Evolutionary conservation across 2,329 filamentous ascomycete genomes (phyloP), one percentile per base, ranked within the genome.

Genomic region (Cladosporium colombiae): DNA sequence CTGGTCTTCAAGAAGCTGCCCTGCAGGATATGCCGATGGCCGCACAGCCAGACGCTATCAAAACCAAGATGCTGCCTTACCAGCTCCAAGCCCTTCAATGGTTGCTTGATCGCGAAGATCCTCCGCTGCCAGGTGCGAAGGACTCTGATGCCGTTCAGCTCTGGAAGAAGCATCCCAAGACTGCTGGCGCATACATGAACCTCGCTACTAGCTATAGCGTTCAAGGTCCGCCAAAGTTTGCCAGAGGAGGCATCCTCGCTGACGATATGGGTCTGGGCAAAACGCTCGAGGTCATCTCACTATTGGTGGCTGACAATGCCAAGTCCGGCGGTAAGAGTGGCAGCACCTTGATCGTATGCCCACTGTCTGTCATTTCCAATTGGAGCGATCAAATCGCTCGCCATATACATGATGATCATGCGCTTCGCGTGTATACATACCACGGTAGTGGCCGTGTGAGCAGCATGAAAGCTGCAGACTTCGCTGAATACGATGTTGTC

Each of bases 221-320:
- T 11, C 87, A 84, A 10, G 77, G 75, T 0, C 77, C 83, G 1
- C 92, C 92, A 0, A 77, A 80, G 0, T 82, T 96, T 25, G 87
- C 91, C 7, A 91, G 88, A 59, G 93, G 93, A 21, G 93, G 93
- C 35, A 93, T 97, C 59, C 83, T 97, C 10, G 92, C 92, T 1
- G 93, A 97, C 75, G 93, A 97, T 72, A 97, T 97, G 93, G 93
- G 93, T 3, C 79, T 97, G 5, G 93, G 93, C 27, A 96, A 96
- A 80, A 97, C 93, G 0, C 83, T 97, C 10, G 91, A 96, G 75
- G 85, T 93, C 57, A 94, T 97, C 70, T 91, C 91, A 62, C 79
- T 96, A 40, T 89, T 97, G 64, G 79, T 93, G 69, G 81, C 85
- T 2, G 86, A 88, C 65, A 72, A 63, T 10, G 69, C 70, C 44